A percentile compares a stretch with the other conserved stretches of the same genome.
Evolutionary conservation across 2,329 filamentous ascomycete genomes (phyloP).

Genomic region (Pezicula rhizophila): DNA sequence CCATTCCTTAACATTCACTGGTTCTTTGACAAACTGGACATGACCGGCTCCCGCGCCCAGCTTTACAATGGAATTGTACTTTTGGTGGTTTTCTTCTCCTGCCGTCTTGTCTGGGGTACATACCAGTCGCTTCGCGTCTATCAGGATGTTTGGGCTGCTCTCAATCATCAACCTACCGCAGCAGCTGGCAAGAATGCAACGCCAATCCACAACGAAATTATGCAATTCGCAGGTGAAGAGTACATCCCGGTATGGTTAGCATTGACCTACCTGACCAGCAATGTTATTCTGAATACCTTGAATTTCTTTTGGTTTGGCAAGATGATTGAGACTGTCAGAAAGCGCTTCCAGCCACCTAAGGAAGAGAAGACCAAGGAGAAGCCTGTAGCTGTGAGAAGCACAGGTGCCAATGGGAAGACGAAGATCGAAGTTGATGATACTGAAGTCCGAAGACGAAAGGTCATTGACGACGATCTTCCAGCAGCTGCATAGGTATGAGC

Average conservation of each 20-base stretch:
- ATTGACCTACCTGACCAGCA: slow-evolving; percentile 60
- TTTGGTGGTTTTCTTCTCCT: slow-evolving; percentile 68
- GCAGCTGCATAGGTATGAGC: background rate
- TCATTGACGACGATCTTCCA: slow-evolving; percentile 13
- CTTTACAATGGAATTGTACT: slow-evolving; percentile 72
- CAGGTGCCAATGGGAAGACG: slow-evolving; percentile 21
- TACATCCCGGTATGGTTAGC: slow-evolving; percentile 66
- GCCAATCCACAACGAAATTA: slow-evolving; percentile 31
- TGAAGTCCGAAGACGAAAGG: slow-evolving; percentile 25
- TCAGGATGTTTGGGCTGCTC: slow-evolving; percentile 58
- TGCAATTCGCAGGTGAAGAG: slow-evolving; percentile 45
- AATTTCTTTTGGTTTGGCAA: slow-evolving; percentile 85
- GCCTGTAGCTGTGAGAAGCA: slow-evolving; percentile 19
- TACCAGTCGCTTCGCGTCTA: slow-evolving; percentile 66
- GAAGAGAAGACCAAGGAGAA: slow-evolving; percentile 27
- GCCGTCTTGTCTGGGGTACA: slow-evolving; percentile 72
- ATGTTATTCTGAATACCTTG: slow-evolving; percentile 65
- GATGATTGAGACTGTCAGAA: slow-evolving; percentile 76
- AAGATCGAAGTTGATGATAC: slow-evolving; percentile 24
- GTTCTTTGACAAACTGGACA: slow-evolving; percentile 82
- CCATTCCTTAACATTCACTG: slow-evolving; percentile 86
- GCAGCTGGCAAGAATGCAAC: slow-evolving; percentile 20
- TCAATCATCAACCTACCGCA: slow-evolving; percentile 38
- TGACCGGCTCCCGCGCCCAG: slow-evolving; percentile 69
- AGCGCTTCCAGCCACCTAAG: slow-evolving; percentile 58